Base-by-base conservation (phyloP, 2,329 filamentous ascomycete species). In the Magnaporthales sp. region DNA sequence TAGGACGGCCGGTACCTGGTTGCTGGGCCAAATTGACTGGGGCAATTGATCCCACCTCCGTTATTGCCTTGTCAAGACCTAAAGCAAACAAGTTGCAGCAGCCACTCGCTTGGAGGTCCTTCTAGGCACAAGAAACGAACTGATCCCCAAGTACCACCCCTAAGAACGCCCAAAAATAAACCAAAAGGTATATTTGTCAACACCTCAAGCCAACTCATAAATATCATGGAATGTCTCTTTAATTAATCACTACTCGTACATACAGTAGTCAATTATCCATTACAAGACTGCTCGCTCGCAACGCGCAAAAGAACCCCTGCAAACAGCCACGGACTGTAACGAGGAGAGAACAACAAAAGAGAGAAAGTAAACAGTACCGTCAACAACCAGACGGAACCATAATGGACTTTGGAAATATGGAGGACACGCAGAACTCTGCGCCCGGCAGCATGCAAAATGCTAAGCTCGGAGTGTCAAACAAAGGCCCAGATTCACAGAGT, bases 361-460 rank as follows among this genome's bases (percentile, higher is more conserved):
- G n/a, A n/a, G n/a, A n/a, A n/a, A n/a, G n/a, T n/a, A n/a, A 24
- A 60, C 24, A 27, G 19, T 26, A 27, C 24, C 13, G 5, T 27
- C 26, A 11, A 19, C 8, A 26, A 27, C 24, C 22, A 15, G 56
- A 19, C 56, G 24, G 15, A 29, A 27, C 22, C 13, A 26, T 6
- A 1, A 85, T 86, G 82, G 81, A 85, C 69, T 85, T 81, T 75
- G 62, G 56, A 60, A 77, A 75, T 61, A 81, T 82, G 77, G 85
- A 86, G 72, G 84, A 91, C 72, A 85, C 80, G 66, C 90, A 92
- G 77, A 91, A 90, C 78, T 81, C 89, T 66, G 85, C 85, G 27
- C 87, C 87, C 31, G 86, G 87, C 72, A 84, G 81, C 71, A 79
- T 84, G 67, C 83, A 88, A 73, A 83, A 86, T 67, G 81, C 84